Evolutionary conservation across 768 basidiomycete genomes (phyloP).

Genomic region (Podaxis sp.): DNA sequence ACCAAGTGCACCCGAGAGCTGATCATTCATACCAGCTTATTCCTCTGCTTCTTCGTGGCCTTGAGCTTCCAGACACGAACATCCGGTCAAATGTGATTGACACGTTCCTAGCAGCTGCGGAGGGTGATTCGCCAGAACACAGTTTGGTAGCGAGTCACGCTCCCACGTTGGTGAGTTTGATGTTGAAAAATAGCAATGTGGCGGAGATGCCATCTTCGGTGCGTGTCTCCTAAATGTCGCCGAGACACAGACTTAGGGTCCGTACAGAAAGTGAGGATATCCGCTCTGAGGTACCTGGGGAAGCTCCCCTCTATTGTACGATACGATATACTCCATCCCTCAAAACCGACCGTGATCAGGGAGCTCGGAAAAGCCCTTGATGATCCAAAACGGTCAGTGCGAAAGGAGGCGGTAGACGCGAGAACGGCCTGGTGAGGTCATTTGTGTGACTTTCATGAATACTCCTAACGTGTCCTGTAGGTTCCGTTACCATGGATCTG

Average conservation of each 20-base stretch:
- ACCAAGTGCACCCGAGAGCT: not conserved
- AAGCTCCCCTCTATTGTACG: slow-evolving; percentile 72
- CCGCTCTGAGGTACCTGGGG: slow-evolving; percentile 72
- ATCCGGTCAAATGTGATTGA: slow-evolving; percentile 80
- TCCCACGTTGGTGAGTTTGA: slow-evolving; percentile 57
- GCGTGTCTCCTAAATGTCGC: slow-evolving; percentile 16
- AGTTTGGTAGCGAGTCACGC: slow-evolving; percentile 64
- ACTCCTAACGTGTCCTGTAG: slow-evolving; percentile 1
- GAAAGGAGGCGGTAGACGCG: slow-evolving; percentile 87
- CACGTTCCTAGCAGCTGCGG: slow-evolving; percentile 67
- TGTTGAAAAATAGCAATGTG: slow-evolving; percentile 62
- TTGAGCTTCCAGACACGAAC: slow-evolving; percentile 69
- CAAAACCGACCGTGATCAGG: slow-evolving; percentile 68
- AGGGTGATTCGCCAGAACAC: slow-evolving; percentile 46
- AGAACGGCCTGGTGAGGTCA: slow-evolving; percentile 18
- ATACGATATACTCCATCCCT: slow-evolving; percentile 80
- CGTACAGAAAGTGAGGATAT: slow-evolving; percentile 65
- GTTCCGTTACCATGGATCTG: slow-evolving; percentile 5
- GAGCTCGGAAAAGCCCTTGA: slow-evolving; percentile 76
- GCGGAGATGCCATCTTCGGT: slow-evolving; percentile 55
- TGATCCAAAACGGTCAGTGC: slow-evolving; percentile 81
- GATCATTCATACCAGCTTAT: slow-evolving; percentile 54
- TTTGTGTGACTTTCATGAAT: slow-evolving; percentile 16
- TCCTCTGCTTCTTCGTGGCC: slow-evolving; percentile 81
- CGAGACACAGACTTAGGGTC: not conserved